Percentiles rank a stretch among this genome's conserved stretches.
Conservation (phyloP, 116 monocot genomes). For the Cymodocea nodosa region DNA sequence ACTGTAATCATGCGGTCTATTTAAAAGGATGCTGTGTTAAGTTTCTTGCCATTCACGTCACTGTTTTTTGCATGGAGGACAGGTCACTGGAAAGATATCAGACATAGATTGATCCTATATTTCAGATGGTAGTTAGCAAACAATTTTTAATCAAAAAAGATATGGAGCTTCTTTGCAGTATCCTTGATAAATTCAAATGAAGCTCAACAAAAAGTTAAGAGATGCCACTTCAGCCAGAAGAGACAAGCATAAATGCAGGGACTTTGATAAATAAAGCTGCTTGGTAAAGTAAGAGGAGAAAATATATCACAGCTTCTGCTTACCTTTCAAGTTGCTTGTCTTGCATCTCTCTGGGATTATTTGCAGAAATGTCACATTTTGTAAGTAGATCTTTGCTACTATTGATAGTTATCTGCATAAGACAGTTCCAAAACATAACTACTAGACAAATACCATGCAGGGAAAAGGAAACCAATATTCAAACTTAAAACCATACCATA, state of each 20-base stretch:
- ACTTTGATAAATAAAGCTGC: neutral
- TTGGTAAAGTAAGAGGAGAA: neutral
- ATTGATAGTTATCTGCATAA: neutral
- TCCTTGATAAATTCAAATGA: no score
- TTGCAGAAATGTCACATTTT: neutral
- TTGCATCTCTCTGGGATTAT: neutral
- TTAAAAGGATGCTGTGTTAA: no score
- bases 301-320: neutral
- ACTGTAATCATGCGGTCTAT: no score
- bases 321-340: slow-evolving; percentile 5
- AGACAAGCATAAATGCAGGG: neutral
- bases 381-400: neutral
- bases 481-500: neutral
- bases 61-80: no score
- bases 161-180: no score
- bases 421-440: neutral
- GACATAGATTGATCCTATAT: no score
- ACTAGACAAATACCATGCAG: neutral
- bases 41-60: no score
- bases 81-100: no score
- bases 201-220: no score
- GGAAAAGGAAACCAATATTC: neutral
- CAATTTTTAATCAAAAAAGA: no score
- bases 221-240: no score
- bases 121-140: no score